Evolutionary conservation across 2,329 filamentous ascomycete genomes (phyloP).

Genomic region (Exophiala lecanii-corni): DNA sequence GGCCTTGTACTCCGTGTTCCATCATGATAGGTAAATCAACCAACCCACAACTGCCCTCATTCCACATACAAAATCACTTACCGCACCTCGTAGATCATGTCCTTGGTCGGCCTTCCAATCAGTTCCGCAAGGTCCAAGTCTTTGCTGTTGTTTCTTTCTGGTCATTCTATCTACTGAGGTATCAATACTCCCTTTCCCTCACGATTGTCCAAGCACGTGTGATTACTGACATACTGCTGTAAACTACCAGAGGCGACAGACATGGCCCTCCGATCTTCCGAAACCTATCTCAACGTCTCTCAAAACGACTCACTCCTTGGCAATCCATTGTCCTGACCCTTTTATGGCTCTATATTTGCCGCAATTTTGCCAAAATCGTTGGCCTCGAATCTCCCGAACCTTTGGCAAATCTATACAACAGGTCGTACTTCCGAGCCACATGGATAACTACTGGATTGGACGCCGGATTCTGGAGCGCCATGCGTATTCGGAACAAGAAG

Average conservation of each 20-base stretch:
- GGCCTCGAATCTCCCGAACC: constrained; percentile 90
- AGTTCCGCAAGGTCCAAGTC: constrained; percentile 89
- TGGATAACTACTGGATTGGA: constrained; percentile 95
- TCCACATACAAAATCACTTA: constrained; percentile 6
- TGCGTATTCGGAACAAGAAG: constrained; percentile 80
- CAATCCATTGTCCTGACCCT: constrained; percentile 83
- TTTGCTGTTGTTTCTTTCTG: constrained; percentile 87
- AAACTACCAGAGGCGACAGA: constrained; percentile 62
- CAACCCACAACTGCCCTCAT: too few species aligned
- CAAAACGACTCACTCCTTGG: constrained; percentile 74
- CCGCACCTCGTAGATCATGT: constrained; percentile 65
- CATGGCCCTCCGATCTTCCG: constrained; percentile 80
- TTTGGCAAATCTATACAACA: constrained; percentile 86
- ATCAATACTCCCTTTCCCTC: constrained; percentile 30
- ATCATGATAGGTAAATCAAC: constrained; percentile 15
- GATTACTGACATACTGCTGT: constrained; percentile 3
- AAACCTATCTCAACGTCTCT: constrained; percentile 65
- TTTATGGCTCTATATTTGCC: constrained; percentile 82
- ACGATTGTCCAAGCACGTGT: too few species aligned
- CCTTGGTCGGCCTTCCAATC: constrained; percentile 80
- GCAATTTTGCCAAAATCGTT: constrained; percentile 90
- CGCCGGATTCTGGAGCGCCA: constrained; percentile 97
- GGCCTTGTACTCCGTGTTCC: not conserved
- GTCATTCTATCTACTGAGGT: constrained; percentile 78
- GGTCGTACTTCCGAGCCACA: constrained; percentile 90